Base-by-base conservation (phyloP, 768 basidiomycete genomes). In the Sporobolomyces roseus region DNA sequence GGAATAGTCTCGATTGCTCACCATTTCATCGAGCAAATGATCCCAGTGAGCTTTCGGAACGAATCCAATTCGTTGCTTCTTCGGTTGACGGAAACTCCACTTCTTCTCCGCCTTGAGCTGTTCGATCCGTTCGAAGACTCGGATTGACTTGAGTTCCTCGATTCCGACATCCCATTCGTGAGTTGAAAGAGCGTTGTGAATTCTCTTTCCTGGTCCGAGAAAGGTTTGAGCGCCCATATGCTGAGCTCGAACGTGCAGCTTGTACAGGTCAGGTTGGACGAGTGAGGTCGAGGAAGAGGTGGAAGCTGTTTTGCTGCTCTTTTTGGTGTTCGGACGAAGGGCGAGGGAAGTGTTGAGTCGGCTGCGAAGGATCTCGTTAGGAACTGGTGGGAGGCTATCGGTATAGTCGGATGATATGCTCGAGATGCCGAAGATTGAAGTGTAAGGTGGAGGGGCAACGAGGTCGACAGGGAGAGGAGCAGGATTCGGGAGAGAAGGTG, bases 21-120 rank as follows among this genome's bases (percentile, higher is more conserved):
- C 91, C 92, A 97, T 92, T 79, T 99, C 96, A 68, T 98, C 94
- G 78, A 99, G 79, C 38, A 99, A 82, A 78, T 93, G 89, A 77
- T 98, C 96, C 91, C 91, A 93, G 76, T 97, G 92, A 1, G 88
- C 85, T 79, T 93, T 96, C 3, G 82, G 81, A 2, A 87, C 86
- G 27, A 87, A 86, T 23, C 92, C 83, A 33, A 86, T 88, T 66
- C 89, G 83, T 76, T 93, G 90, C 79, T 93, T 94, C 79, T 94
- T 97, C 14, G 93, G 92, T 76, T 99, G 96, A 60, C 94, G 81
- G 74, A 94, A 90, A 72, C 89, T 88, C 94, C 96, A 99, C 41
- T 85, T 82, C 5, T 87, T 87, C 16, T 83, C 84, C 32, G 85
- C 83, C 78, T 96, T 93, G 65, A 97, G 83, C 33, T 81, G 78